Evolutionary conservation across 2,329 filamentous ascomycete species (phyloP).

Genomic region (Aspergillus floridensis): DNA sequence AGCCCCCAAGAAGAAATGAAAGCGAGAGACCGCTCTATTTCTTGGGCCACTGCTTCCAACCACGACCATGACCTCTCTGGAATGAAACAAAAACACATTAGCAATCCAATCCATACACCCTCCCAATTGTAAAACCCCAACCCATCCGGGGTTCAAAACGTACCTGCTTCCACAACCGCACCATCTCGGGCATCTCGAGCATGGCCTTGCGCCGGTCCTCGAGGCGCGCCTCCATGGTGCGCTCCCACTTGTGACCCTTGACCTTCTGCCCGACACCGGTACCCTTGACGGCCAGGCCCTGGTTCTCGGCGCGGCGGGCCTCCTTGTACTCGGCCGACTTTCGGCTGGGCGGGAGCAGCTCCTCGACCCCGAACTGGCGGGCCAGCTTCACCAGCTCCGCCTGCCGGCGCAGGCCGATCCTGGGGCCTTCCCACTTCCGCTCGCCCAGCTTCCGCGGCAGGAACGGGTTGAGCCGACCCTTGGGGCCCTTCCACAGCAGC

Average conservation of each 20-base stretch:
- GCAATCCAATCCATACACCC: conserved; percentile 13
- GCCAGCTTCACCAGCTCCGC: conserved; percentile 89
- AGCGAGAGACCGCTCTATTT: not conserved
- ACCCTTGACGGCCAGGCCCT: conserved; percentile 81
- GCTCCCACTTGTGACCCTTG: conserved; percentile 93
- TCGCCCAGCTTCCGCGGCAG: conserved; percentile 73
- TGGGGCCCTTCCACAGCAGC: conserved; percentile 43
- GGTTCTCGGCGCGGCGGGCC: conserved; percentile 65
- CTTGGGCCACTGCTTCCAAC: conserved; percentile 73
- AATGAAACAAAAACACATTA: conserved; percentile 30
- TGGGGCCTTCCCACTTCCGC: conserved; percentile 75
- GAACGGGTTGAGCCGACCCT: conserved; percentile 70
- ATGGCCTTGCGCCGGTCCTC: conserved; percentile 88
- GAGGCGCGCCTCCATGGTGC: conserved; percentile 77
- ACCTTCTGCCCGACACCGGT: conserved; percentile 89
- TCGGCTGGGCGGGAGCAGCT: conserved; percentile 70
- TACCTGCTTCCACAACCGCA: conserved; percentile 85
- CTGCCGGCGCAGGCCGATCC: conserved; percentile 80
- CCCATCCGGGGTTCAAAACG: not conserved
- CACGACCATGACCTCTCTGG: conserved; percentile 67
- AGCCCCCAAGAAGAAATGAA: not conserved
- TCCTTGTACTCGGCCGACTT: conserved; percentile 71
- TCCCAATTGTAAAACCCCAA: not conserved
- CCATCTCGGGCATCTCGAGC: conserved; percentile 89
- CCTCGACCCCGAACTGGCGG: conserved; percentile 71